Conservation (phyloP, 1,139 yeast genomes). For the Pichia kudriavzevii region DNA sequence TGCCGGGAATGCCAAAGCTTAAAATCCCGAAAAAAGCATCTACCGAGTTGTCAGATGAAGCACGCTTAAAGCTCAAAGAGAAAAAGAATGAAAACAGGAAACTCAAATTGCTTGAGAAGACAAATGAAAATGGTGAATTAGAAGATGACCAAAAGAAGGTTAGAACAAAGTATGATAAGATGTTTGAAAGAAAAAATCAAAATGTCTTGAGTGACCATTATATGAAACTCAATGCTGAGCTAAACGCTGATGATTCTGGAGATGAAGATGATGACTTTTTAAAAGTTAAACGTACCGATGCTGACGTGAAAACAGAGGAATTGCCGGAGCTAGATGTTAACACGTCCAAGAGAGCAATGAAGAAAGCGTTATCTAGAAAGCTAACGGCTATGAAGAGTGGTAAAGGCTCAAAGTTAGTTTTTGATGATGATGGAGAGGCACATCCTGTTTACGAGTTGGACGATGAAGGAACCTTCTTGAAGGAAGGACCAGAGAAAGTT, state of each 20-base stretch:
- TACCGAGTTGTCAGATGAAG: conserved; percentile 23
- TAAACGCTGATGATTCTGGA: conserved; percentile 35
- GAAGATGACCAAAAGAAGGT: conserved; percentile 38
- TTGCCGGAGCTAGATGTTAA: conserved; percentile 54
- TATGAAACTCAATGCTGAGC: conserved; percentile 52
- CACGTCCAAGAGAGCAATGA: conserved; percentile 79
- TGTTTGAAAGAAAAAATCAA: conserved; percentile 94
- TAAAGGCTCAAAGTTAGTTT: conserved; percentile 68
- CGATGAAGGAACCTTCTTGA: conserved; percentile 78
- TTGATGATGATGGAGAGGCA: conserved; percentile 91
- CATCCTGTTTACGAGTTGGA: conserved; percentile 89
- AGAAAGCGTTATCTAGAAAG: conserved; percentile 83
- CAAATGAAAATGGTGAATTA: conserved; percentile 62
- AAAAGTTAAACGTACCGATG: conserved; percentile 70
- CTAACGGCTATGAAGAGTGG: conserved; percentile 49
- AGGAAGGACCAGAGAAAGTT: conserved; percentile 61
- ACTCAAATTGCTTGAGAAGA: conserved; percentile 47
- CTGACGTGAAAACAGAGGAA: conserved; percentile 56
- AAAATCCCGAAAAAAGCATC: conserved; percentile 47
- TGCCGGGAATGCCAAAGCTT: conserved; percentile 94
- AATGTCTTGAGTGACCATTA: conserved; percentile 87
- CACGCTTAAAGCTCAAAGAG: conserved; percentile 48
- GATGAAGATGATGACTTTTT: conserved; percentile 68
- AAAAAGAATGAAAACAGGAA: conserved; percentile 77
- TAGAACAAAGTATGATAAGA: conserved; percentile 86